These are phyloP conservation scores for Fusarium sp. DNA, from an alignment of 2,329 filamentous ascomycete species.

Conservation along the genomic window DNA sequence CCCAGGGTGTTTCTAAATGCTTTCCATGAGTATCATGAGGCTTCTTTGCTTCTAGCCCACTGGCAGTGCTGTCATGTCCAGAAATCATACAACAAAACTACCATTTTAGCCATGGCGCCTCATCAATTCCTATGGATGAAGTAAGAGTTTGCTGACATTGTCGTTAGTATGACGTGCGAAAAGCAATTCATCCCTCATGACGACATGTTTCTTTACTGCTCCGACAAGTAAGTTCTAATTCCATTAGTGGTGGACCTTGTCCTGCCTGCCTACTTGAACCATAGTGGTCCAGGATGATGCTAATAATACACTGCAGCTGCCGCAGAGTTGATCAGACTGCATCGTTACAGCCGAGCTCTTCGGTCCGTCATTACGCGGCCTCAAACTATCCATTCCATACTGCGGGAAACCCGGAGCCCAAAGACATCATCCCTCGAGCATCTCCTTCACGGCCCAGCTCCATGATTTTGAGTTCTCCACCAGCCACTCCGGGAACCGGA, in stretches of 20 bases:
- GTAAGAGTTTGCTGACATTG: slow-evolving; percentile 30
- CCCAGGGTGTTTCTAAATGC: neutral
- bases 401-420: slow-evolving; percentile 60
- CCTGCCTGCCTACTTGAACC: slow-evolving; percentile 5
- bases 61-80: slow-evolving; percentile 30
- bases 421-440: slow-evolving; percentile 71
- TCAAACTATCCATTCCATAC: slow-evolving; percentile 57
- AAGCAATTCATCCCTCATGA: slow-evolving; percentile 71
- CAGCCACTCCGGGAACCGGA: slow-evolving; percentile 55
- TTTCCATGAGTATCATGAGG: slow-evolving; percentile 17
- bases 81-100: slow-evolving; percentile 17
- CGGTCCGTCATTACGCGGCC: slow-evolving; percentile 47
- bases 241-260: slow-evolving; percentile 25
- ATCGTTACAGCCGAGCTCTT: slow-evolving; percentile 41
- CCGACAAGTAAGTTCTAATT: slow-evolving; percentile 63
- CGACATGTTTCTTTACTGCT: slow-evolving; percentile 70
- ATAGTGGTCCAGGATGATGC: slow-evolving; percentile 22
- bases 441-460: slow-evolving; percentile 69
- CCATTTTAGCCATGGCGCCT: neutral
- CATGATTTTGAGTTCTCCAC: slow-evolving; percentile 63
- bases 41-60: slow-evolving; percentile 30
- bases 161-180: slow-evolving; percentile 70
- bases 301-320: slow-evolving; percentile 55
- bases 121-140: neutral
- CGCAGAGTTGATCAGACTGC: slow-evolving; percentile 62